Evolutionary conservation across 2,329 filamentous ascomycete species (phyloP).

Genomic region (Diaporthe sp.): DNA sequence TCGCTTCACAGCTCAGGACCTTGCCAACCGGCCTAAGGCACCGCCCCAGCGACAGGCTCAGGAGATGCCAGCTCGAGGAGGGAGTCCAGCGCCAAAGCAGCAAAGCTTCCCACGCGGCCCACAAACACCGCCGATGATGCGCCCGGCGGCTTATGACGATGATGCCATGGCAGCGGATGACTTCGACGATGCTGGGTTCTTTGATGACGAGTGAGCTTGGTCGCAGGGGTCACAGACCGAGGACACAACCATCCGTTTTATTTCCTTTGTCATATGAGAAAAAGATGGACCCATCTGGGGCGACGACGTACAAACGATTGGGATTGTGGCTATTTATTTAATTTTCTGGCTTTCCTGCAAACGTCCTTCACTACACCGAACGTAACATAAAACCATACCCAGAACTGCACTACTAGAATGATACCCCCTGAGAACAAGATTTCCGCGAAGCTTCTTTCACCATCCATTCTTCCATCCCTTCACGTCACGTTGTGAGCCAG

Average conservation of each 20-base stretch:
- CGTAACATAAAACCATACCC: constrained; percentile 24
- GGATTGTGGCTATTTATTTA: constrained; percentile 4
- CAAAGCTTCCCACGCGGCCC: constrained; percentile 48
- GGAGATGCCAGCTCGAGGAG: constrained; percentile 48
- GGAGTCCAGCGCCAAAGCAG: constrained; percentile 56
- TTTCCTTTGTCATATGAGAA: constrained; percentile 28
- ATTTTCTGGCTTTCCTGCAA: constrained; percentile 11
- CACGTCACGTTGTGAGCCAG: neutral
- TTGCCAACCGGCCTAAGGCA: constrained; percentile 50
- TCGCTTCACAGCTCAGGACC: constrained; percentile 64
- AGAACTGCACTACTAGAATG: constrained; percentile 39
- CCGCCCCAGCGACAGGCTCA: constrained; percentile 50
- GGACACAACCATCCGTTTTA: neutral
- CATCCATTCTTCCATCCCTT: constrained; percentile 12
- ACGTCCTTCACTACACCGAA: constrained; percentile 7
- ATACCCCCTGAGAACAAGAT: constrained; percentile 38
- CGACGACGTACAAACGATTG: constrained; percentile 12
- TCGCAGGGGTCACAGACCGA: neutral
- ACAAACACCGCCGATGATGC: constrained; percentile 72
- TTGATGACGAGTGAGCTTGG: constrained; percentile 40
- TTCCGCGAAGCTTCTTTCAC: constrained; percentile 24
- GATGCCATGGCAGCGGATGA: constrained; percentile 67
- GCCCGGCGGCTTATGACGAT: constrained; percentile 66
- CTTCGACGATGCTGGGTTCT: constrained; percentile 69
- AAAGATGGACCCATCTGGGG: constrained; percentile 1